Evolutionary conservation across 306 rosid genomes (phyloP), one percentile per base, ranked within the genome.

Genomic region (Cucurbita argyrosperma): DNA sequence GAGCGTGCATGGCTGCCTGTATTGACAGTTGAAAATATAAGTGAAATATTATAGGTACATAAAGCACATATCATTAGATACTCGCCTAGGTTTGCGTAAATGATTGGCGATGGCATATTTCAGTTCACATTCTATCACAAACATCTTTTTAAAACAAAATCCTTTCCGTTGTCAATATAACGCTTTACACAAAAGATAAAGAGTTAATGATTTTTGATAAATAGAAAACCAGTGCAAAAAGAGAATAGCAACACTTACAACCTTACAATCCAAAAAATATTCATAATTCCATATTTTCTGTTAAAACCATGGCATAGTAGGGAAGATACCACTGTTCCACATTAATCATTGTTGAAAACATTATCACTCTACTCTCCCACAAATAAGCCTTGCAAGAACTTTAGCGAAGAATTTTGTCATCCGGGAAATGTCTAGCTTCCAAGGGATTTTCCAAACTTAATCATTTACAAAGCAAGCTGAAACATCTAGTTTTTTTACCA

Each of bases 1-100:
- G 90, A 73, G 95, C 90, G 83, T 94, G 97, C 85, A 89, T 38
- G 79, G 97, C 97, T 74, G 97, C 94, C 98, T 75, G 77, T 8
- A 54, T 30, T 14, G 47, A 58, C 75, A 40, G n/a, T 10, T 23
- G 54, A 75, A 64, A 61, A 54, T 10, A 39, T 54, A 7, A 49
- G 50, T 51, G 65, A 76, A 40, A 39, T 43, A 23, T 21, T 74
- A 52, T 23, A 16, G 38, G 56, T 72, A 18, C 60, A 53, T 40
- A 40, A 16, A 66, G 62, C 43, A 42, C 64, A 78, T 16, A 66
- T 66, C 39, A 45, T 19, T 43, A 66, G 16, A 45, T 66, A 5
- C 54, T 45, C 6, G 39, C 19, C 37, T 42, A 18, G 54, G 19
- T 5, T 46, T 18, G 23, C 21, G 71, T 19, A 45, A 10, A 66